phyloP scores from a whole-genome alignment of 176 grass and related monocot species.

The Juncus effusus region DNA sequence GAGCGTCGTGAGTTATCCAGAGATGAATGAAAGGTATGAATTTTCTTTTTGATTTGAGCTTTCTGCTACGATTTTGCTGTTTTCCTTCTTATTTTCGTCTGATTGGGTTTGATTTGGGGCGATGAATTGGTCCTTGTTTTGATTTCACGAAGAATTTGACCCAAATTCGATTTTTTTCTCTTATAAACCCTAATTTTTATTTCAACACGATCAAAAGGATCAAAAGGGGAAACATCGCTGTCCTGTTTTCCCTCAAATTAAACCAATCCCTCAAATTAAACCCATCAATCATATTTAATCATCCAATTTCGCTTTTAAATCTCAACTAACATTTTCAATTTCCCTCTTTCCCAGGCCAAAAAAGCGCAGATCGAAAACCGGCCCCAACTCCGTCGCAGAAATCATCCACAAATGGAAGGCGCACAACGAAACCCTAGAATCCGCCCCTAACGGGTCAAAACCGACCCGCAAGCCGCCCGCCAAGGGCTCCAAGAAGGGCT shows the following conservation, averaged over 20 bases:
- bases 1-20: no score
- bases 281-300: no score
- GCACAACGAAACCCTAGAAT: slow-evolving; percentile 43
- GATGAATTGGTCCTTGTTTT: not conserved
- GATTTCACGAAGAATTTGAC: not conserved
- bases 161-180: not conserved
- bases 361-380: slow-evolving; percentile 49
- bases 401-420: slow-evolving; percentile 59
- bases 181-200: not conserved
- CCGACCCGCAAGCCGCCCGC: slow-evolving; percentile 48
- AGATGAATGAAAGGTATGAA: no score
- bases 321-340: not conserved
- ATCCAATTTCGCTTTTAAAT: no score
- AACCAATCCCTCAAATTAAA: no score
- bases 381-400: slow-evolving; percentile 51
- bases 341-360: slow-evolving; percentile 46
- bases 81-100: no score
- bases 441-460: slow-evolving; percentile 4
- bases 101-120: no score
- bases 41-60: no score
- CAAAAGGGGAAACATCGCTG: not conserved
- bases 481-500: slow-evolving; percentile 92
- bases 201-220: not conserved
- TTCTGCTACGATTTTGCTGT: no score
- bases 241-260: not conserved